Conservation (phyloP, 2,329 filamentous ascomycete species). For the Talaromyces sp. region DNA sequence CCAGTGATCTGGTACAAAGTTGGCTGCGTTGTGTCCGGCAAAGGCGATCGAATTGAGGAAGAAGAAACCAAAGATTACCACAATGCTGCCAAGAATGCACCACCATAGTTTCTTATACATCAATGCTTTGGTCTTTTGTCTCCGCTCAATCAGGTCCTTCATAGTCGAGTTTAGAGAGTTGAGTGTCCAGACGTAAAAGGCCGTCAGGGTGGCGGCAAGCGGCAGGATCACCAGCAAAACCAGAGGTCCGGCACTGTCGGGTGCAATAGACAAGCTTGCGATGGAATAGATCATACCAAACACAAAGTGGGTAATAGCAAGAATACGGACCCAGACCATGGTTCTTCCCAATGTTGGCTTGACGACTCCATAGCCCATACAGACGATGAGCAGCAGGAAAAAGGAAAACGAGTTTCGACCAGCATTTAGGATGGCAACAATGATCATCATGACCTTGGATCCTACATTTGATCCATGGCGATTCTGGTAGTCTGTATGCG, state of each 20-base stretch:
- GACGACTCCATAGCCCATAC: conserved; percentile 98
- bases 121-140: conserved; percentile 84
- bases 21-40: conserved; percentile 74
- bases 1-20: conserved; percentile 96
- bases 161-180: conserved; percentile 93
- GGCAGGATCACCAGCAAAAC: conserved; percentile 91
- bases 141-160: conserved; percentile 91
- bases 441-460: conserved; percentile 78
- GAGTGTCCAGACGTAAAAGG: conserved; percentile 97
- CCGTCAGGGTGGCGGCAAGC: conserved; percentile 84
- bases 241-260: conserved; percentile 82
- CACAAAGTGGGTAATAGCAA: conserved; percentile 88
- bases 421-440: conserved; percentile 91
- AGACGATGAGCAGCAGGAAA: conserved; percentile 94
- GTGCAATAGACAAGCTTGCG: conserved; percentile 81
- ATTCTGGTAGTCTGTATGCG: conserved; percentile 74
- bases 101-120: conserved; percentile 99
- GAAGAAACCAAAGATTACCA: conserved; percentile 97
- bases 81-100: conserved; percentile 86
- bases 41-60: conserved; percentile 98
- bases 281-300: conserved; percentile 93
- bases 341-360: conserved; percentile 87
- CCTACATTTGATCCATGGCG: conserved; percentile 77
- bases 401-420: conserved; percentile 97
- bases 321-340: conserved; percentile 88